Base-by-base conservation (phyloP, 2,329 filamentous ascomycete genomes). In the Talaromyces sp. region DNA sequence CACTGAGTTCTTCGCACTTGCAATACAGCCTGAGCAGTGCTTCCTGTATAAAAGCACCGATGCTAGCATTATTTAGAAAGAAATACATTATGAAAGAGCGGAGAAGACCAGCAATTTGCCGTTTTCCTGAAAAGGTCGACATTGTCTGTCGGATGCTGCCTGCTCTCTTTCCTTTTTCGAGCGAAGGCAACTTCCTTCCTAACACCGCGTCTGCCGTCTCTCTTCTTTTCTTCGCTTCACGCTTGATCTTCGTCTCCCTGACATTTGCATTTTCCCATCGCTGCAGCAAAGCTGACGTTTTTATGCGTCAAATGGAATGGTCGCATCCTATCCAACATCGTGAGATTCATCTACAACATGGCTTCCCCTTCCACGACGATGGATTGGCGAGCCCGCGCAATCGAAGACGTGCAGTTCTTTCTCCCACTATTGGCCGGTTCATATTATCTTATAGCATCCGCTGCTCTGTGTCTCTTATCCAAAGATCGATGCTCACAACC, bases 381-480 rank as follows among this genome's bases (percentile, higher is more conserved):
- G 41, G 63, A 62, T 43, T 60, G 58, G 58, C 58, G 24, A 57
- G 41, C 24, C 24, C 43, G 27, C 52, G 58, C 45, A 19, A 35
- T 57, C n/a, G 33, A 63, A 14, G 47, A 11, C 45, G 27, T 67
- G 31, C 52, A 60, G 35, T 63, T 59, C 11, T 33, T 43, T 24
- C 63, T 65, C 19, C 65, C 65, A 11, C 31, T 62, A 14, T 37
- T 37, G 43, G 48, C 58, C 58, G 58, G 47, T 8, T 43, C 56
- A 35, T 89, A 85, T 75, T 90, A 87, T 73, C 73, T 84, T 60
- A 67, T 81, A 62, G 78, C 86, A 9, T 82, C 52, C 27, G 74
- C 81, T 35, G 69, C 86, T 60, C 83, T 84, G 43, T 86, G 83
- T 72, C 84, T 81, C 19, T 76, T 88, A 31, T 83, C 86, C 69